Conservation (phyloP, 148 eudicot species). For the Suaeda aralocaspica region DNA sequence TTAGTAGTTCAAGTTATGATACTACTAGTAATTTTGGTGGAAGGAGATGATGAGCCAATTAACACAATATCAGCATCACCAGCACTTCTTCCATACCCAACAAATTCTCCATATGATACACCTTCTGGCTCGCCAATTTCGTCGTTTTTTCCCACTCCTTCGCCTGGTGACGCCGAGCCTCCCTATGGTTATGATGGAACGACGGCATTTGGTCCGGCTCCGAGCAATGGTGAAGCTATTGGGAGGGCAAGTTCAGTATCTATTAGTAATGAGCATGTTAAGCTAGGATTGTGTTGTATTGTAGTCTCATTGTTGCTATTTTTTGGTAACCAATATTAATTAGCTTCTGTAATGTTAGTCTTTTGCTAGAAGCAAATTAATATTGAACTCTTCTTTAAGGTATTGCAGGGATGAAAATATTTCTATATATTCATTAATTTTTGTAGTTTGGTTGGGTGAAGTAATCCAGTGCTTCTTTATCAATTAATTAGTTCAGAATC, state of each 20-base stretch:
- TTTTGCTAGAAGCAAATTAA: no score
- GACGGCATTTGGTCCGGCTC: conserved; percentile 11
- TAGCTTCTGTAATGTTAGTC: no score
- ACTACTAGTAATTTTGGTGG: background rate
- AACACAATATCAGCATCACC: conserved; percentile 13
- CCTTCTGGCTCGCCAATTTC: conserved; percentile 5
- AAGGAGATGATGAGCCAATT: background rate
- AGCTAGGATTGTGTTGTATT: conserved; percentile 4
- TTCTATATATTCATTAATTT: no score
- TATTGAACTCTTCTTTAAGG: no score
- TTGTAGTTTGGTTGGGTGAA: no score
- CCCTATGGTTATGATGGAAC: conserved; percentile 1
- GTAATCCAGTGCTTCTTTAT: no score
- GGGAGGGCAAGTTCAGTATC: background rate
- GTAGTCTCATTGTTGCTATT: background rate
- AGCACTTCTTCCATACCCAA: conserved; percentile 15
- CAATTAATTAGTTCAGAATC: no score
- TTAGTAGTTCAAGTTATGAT: background rate
- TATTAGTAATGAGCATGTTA: background rate
- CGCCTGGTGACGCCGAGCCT: conserved; percentile 2
- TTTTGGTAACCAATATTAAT: background rate
- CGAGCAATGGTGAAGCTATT: conserved; percentile 4
- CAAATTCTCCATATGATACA: background rate
- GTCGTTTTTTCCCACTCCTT: conserved; percentile 10
- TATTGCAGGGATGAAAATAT: no score